These are phyloP conservation scores for Pyrenopolyporus hunteri DNA, from an alignment of 495 filamentous ascomycete genomes.

Conservation along the genomic window DNA sequence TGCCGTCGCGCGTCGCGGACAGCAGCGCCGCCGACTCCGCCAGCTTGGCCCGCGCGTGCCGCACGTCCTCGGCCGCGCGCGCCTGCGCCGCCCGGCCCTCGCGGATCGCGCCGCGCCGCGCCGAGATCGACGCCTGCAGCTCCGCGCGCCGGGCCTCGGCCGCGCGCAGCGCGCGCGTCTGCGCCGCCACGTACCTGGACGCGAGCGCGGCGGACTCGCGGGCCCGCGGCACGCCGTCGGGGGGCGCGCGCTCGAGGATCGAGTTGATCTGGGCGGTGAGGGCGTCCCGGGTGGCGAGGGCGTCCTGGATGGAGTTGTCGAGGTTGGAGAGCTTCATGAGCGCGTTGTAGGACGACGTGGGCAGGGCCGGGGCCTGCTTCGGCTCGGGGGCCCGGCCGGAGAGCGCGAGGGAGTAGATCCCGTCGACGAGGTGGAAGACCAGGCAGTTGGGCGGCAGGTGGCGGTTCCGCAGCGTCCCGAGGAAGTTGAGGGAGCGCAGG, in stretches of 20 bases:
- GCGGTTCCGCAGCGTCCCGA: conserved; percentile 79
- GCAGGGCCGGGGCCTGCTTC: conserved; percentile 50
- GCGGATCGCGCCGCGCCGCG: conserved; percentile 69
- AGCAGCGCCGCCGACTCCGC: conserved; percentile 59
- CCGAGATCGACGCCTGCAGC: conserved; percentile 67
- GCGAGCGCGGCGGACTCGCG: conserved; percentile 67
- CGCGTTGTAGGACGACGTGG: conserved; percentile 86
- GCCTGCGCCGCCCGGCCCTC: conserved; percentile 64
- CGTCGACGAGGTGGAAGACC: conserved; percentile 86
- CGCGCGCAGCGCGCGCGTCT: conserved; percentile 67
- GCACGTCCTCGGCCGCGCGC: conserved; percentile 60
- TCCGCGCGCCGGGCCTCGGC: conserved; percentile 64
- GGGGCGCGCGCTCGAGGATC: conserved; percentile 61
- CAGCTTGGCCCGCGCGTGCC: conserved; percentile 64
- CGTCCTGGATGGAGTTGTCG: conserved; percentile 92
- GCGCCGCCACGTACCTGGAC: conserved; percentile 63
- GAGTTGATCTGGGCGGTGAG: conserved; percentile 78
- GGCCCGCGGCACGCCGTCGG: conserved; percentile 63
- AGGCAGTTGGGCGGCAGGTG: conserved; percentile 85
- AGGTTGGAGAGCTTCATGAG: conserved; percentile 88
- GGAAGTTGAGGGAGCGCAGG: conserved; percentile 75
- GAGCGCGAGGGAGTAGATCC: conserved; percentile 75
- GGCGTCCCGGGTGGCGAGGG: conserved; percentile 74
- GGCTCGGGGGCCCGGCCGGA: conserved; percentile 52
- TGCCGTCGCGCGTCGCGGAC: conserved; percentile 62